These are phyloP conservation scores for Akanthomyces lecanii DNA, from an alignment of 2,329 filamentous ascomycete species.

Conservation along the genomic window DNA sequence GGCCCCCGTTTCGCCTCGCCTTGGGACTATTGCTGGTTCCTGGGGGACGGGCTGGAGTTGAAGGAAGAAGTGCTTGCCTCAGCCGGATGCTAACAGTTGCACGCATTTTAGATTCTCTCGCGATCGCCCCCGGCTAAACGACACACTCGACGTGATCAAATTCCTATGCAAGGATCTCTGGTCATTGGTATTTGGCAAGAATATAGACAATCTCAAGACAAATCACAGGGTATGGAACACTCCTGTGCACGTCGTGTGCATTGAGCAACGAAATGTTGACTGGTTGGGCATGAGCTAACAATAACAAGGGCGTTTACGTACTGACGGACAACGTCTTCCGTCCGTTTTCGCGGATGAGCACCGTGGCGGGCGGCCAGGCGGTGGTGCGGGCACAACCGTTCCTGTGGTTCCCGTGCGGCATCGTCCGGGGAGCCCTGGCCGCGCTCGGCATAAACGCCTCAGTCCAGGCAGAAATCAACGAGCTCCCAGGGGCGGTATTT, in stretches of 20 bases:
- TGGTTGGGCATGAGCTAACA: constrained; percentile 29
- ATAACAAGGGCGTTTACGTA: constrained; percentile 74
- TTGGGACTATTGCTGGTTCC: too few species aligned
- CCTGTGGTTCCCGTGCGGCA: constrained; percentile 90
- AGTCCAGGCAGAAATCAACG: constrained; percentile 84
- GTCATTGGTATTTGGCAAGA: constrained; percentile 91
- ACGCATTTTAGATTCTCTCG: constrained; percentile 61
- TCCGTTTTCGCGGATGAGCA: constrained; percentile 84
- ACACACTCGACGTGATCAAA: constrained; percentile 94
- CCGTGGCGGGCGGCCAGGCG: constrained; percentile 69
- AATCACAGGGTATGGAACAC: constrained; percentile 72
- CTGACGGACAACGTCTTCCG: constrained; percentile 90
- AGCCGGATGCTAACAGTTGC: neutral
- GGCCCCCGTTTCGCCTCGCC: neutral
- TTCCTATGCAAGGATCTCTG: constrained; percentile 98
- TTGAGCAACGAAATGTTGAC: neutral
- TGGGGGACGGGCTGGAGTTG: neutral
- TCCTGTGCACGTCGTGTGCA: neutral
- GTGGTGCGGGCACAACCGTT: constrained; percentile 79
- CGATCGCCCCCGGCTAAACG: constrained; percentile 81
- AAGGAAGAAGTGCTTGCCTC: neutral
- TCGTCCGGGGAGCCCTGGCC: constrained; percentile 88
- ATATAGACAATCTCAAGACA: constrained; percentile 97
- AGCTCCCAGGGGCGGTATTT: constrained; percentile 85
- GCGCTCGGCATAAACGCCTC: constrained; percentile 86